Base-by-base conservation (phyloP, 2,329 filamentous ascomycete genomes). In the Trichoderma guizhouense region DNA sequence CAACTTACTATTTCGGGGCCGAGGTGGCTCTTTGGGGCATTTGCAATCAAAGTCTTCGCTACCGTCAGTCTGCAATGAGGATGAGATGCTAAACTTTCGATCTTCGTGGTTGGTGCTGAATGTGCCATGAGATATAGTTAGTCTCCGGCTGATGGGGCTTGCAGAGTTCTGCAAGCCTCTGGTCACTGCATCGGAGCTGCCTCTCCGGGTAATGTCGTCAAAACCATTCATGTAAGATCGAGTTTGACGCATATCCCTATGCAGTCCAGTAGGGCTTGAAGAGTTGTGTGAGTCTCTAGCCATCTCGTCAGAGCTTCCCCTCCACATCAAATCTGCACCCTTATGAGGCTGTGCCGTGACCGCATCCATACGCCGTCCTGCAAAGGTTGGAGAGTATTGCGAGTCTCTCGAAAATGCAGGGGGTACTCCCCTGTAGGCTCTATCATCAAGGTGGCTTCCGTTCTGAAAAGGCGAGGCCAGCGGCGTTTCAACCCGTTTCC, bases 1-100 rank as follows among this genome's bases (percentile, higher is more conserved):
- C 71, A 57, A 82, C 87, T 81, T 81, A 90, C 88, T 87, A 77
- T 90, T 90, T 61, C 87, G 83, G 69, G 88, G 88, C 71, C 88
- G 83, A 3, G 87, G 88, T 61, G 87, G 87, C 21, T 84, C 83
- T 58, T 86, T 86, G 14, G 86, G 84, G 76, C 88, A 90, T 73
- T 89, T 82, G 79, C 88, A 90, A 39, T 89, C 85, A 61, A 84
- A 77, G 61, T 87, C 85, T 67, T 81, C 77, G 39, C 78, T 73
- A n/a, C 74, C 75, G 57, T 81, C 79, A 51, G 75, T 75, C 67
- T 76, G 76, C 76, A 78, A 76, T 34, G 73, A 77, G 61, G 72
- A 74, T n/a, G 79, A 75, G 32, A 79, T 76, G 53, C 75, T 77
- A 71, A 78, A 73, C 55, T 75, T 77, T 66, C 79, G 74, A 53